Evolutionary conservation across 2,329 filamentous ascomycete genomes (phyloP).

Genomic region (Colletotrichum orchidophilum): DNA sequence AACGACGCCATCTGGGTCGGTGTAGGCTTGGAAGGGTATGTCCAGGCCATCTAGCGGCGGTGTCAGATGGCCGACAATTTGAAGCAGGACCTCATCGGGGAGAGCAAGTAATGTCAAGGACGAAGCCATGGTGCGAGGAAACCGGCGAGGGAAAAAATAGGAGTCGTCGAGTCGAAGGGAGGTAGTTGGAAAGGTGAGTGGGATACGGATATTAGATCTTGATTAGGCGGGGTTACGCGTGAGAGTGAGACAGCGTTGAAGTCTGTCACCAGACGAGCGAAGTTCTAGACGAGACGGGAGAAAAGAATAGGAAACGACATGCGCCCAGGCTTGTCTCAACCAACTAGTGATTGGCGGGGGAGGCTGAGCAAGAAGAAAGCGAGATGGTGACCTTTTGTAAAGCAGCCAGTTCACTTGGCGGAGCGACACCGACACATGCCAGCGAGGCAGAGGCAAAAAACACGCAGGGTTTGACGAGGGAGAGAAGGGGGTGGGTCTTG

Average conservation of each 20-base stretch:
- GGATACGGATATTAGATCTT: constrained; percentile 27
- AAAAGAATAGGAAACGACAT: neutral
- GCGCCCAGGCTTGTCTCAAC: constrained; percentile 10
- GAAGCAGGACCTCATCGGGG: constrained; percentile 29
- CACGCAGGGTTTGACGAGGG: constrained; percentile 24
- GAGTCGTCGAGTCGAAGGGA: neutral
- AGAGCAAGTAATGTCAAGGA: constrained; percentile 18
- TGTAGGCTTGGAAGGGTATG: constrained; percentile 28
- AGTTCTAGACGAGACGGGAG: neutral
- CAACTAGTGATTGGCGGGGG: constrained; percentile 5
- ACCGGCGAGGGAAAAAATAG: neutral
- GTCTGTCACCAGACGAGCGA: neutral
- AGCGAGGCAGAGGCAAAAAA: neutral
- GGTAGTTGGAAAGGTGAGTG: neutral
- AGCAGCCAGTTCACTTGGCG: neutral
- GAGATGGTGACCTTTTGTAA: constrained; percentile 13
- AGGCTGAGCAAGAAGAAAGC: neutral
- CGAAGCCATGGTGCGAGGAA: neutral
- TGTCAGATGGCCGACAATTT: constrained; percentile 30
- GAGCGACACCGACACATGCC: neutral
- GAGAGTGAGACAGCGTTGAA: constrained; percentile 5
- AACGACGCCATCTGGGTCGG: constrained; percentile 30
- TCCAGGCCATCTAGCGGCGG: constrained; percentile 31
- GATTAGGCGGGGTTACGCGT: constrained; percentile 13
- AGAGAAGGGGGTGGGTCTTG: neutral